Conservation (phyloP, 306 rosid species). For the Begonia loranthoides region DNA sequence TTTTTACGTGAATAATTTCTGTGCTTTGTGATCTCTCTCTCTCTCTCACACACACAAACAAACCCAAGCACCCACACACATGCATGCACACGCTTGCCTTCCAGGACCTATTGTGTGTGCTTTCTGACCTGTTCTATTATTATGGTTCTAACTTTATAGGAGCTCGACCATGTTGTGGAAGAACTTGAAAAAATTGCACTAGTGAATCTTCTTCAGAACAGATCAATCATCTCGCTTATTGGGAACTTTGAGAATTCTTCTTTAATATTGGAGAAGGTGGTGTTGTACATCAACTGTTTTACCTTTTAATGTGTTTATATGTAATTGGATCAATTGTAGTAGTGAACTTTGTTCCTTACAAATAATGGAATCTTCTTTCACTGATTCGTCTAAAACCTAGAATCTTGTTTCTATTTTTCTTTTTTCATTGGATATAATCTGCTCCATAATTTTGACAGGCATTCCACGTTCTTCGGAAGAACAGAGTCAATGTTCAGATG, state of each 20-base stretch:
- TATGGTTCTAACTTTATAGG: conserved; percentile 28
- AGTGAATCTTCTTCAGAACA: conserved; percentile 63
- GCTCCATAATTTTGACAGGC: conserved; percentile 27
- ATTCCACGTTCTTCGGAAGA: conserved; percentile 58
- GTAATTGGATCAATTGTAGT: not conserved
- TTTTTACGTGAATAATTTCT: no score
- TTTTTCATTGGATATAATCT: not conserved
- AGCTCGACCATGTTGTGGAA: conserved; percentile 79
- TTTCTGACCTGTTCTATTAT: no score
- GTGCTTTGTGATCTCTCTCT: not conserved
- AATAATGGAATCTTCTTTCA: not conserved
- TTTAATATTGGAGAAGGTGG: conserved; percentile 70
- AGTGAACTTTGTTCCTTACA: not conserved
- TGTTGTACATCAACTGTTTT: conserved; percentile 2
- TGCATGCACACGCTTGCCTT: no score
- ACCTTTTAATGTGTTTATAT: not conserved
- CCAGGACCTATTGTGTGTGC: no score
- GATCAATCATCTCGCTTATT: conserved; percentile 81
- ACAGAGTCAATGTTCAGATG: conserved; percentile 82
- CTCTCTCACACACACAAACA: no score
- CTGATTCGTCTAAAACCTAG: not conserved
- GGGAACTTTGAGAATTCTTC: conserved; percentile 85
- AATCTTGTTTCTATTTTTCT: not conserved
- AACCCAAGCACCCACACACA: no score
- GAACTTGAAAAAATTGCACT: conserved; percentile 79